These are phyloP conservation scores for Backusella psychrophila DNA, from an alignment of 192 early-diverging fungal species.

Conservation along the genomic window DNA sequence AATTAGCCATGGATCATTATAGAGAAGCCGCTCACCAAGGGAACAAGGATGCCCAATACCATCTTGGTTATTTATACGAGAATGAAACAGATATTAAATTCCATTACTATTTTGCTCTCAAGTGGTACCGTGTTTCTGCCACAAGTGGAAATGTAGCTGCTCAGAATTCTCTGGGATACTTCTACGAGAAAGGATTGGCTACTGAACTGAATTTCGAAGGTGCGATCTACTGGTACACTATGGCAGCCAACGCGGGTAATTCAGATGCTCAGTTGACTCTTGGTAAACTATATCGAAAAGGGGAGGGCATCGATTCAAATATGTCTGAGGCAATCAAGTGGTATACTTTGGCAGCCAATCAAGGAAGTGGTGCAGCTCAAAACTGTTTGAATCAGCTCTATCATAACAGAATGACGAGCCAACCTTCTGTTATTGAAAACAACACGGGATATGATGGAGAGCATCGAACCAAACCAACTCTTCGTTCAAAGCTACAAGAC, in stretches of 20 bases:
- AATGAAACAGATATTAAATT: not conserved
- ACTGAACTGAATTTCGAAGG: not conserved
- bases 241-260: not conserved
- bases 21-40: not conserved
- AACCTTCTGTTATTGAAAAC: too few species aligned
- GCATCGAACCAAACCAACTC: not conserved
- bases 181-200: not conserved
- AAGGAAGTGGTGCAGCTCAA: not conserved
- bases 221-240: not conserved
- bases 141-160: not conserved
- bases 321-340: not conserved
- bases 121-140: not conserved
- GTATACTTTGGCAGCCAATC: not conserved
- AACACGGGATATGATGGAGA: not conserved
- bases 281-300: not conserved
- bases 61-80: not conserved
- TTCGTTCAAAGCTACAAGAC: not conserved
- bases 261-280: not conserved
- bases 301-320: fast-evolving
- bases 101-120: not conserved
- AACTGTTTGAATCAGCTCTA: not conserved
- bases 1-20: not conserved
- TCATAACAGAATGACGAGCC: not conserved
- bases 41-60: not conserved
- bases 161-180: not conserved